phyloP scores from a whole-genome alignment of 768 basidiomycete species.

The Naematelia aurantialba region DNA sequence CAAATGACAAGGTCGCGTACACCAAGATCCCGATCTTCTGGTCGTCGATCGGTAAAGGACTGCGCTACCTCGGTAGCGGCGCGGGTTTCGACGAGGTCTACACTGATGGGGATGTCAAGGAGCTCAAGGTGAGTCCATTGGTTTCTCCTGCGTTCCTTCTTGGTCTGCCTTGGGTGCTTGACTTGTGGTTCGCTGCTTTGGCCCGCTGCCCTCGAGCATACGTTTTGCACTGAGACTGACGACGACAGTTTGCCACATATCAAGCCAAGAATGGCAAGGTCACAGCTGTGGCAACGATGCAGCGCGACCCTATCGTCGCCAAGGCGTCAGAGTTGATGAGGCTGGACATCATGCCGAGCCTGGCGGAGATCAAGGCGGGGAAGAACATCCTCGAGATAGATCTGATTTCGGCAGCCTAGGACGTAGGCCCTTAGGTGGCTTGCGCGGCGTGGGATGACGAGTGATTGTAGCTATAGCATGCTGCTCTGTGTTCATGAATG shows the following conservation, averaged over 20 bases:
- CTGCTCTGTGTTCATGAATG: background rate
- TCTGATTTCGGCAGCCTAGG: constrained; percentile 7
- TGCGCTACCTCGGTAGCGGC: constrained; percentile 78
- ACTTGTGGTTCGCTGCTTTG: no score
- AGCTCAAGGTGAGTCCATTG: constrained; percentile 63
- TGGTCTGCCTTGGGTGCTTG: no score
- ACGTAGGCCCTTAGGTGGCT: no score
- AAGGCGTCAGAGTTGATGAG: constrained; percentile 75
- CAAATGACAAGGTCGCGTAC: constrained; percentile 53
- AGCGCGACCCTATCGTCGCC: constrained; percentile 72
- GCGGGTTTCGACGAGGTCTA: constrained; percentile 67
- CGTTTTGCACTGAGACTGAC: no score
- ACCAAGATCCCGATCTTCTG: constrained; percentile 81
- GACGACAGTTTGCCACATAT: constrained; percentile 43
- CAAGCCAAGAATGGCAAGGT: constrained; percentile 48
- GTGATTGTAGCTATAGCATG: background rate
- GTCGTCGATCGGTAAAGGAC: constrained; percentile 76
- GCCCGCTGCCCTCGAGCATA: no score
- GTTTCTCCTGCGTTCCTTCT: background rate
- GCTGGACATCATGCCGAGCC: constrained; percentile 73
- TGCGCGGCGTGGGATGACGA: no score
- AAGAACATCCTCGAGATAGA: constrained; percentile 53
- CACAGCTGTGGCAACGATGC: constrained; percentile 58
- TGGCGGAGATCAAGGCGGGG: constrained; percentile 67
- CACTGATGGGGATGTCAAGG: constrained; percentile 66